phyloP scores from a whole-genome alignment of 2,329 filamentous ascomycete species.

The Mycosphaerella sp. region DNA sequence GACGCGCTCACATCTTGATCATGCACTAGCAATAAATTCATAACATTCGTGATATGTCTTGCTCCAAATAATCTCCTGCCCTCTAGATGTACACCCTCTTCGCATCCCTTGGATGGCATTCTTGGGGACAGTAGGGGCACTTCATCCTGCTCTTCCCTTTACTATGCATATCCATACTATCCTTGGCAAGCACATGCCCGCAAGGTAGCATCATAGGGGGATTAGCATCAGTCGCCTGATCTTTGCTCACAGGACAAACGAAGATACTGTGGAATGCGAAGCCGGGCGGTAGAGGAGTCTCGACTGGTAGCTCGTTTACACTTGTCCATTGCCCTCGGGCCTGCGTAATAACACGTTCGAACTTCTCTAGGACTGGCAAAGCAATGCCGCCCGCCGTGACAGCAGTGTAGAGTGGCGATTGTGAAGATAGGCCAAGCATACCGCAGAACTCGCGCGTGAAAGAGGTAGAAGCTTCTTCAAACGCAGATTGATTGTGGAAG shows the following conservation, averaged over 20 bases:
- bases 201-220: slow-evolving; percentile 96
- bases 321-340: slow-evolving; percentile 95
- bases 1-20: not conserved
- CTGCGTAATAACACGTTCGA: slow-evolving; percentile 78
- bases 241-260: slow-evolving; percentile 94
- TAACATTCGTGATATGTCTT: not conserved
- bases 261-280: slow-evolving; percentile 91
- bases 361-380: slow-evolving; percentile 79
- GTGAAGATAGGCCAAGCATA: slow-evolving; percentile 78
- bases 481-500: slow-evolving; percentile 69
- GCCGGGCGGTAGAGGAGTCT: slow-evolving; percentile 58
- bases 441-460: slow-evolving; percentile 84
- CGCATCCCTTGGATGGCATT: slow-evolving; percentile 72
- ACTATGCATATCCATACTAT: slow-evolving; percentile 71
- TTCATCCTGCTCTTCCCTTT: slow-evolving; percentile 74
- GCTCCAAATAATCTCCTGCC: not conserved
- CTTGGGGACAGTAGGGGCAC: slow-evolving; percentile 89
- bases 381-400: slow-evolving; percentile 89
- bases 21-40: not conserved
- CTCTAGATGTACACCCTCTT: slow-evolving; percentile 51
- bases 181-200: slow-evolving; percentile 85
- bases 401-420: slow-evolving; percentile 88
- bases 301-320: slow-evolving; percentile 74
- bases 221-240: slow-evolving; percentile 87
- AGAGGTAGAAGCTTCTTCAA: slow-evolving; percentile 75